Evolutionary conservation across 164 flowering plant genomes (phyloP).

Genomic region (Dillenia turbinata): DNA sequence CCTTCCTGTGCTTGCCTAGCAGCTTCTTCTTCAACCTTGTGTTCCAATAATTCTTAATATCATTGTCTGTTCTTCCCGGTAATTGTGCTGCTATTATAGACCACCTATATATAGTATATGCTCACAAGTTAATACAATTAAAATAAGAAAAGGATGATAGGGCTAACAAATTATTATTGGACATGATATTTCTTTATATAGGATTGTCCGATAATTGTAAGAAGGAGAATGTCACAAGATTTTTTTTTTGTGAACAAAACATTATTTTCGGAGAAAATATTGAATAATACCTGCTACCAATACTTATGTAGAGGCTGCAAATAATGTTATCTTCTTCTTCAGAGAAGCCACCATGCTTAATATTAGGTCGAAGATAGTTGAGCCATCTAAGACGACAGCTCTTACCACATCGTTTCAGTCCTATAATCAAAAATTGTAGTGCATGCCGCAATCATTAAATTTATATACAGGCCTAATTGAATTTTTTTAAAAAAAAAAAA

Average conservation of each 20-base stretch:
- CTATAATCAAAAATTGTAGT: conserved; percentile 19
- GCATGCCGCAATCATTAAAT: background rate
- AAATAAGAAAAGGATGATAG: background rate
- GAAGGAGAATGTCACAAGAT: too few relatives aligned
- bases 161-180: too few relatives aligned
- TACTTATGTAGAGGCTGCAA: conserved; percentile 66
- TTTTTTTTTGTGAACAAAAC: background rate
- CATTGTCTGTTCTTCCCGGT: conserved; percentile 85
- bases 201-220: too few relatives aligned
- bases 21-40: conserved; percentile 85
- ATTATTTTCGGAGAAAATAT: background rate
- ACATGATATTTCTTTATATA: too few relatives aligned
- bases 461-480: background rate
- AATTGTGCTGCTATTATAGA: conserved; percentile 81
- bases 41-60: conserved; percentile 90
- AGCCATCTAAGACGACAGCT: conserved; percentile 88
- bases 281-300: conserved; percentile 72
- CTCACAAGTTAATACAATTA: background rate
- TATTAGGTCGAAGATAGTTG: conserved; percentile 82
- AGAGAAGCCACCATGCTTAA: conserved; percentile 84
- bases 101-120: conserved; percentile 40
- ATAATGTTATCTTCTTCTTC: conserved; percentile 90
- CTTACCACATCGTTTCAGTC: conserved; percentile 87
- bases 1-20: conserved; percentile 58
- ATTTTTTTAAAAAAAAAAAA: background rate